Evolutionary conservation across 2,329 filamentous ascomycete species (phyloP).

Genomic region (Calcarisporium arbuscula): DNA sequence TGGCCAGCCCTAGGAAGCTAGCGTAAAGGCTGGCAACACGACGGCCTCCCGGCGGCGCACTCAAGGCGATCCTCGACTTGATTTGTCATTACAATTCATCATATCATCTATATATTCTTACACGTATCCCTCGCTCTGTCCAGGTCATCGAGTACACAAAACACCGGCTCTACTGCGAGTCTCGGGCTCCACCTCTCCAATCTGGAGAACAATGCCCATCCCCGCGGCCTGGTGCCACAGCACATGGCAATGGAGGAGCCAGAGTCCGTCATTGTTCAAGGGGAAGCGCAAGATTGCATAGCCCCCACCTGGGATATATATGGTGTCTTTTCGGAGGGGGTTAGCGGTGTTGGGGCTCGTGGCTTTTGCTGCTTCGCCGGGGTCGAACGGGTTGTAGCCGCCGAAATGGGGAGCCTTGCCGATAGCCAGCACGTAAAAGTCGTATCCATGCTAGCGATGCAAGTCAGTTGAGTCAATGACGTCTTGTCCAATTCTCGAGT

Average conservation of each 20-base stretch:
- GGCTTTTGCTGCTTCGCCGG: neutral
- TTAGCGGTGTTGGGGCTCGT: constrained; percentile 10
- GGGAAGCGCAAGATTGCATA: constrained; percentile 28
- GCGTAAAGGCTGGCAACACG: too few relatives aligned
- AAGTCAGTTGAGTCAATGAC: too few relatives aligned
- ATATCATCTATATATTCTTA: too few relatives aligned
- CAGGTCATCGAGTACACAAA: too few relatives aligned
- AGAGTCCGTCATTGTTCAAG: constrained; percentile 29
- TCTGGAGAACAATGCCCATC: constrained; percentile 11
- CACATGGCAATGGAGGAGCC: constrained; percentile 32
- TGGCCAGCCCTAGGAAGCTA: too few relatives aligned
- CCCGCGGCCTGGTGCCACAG: constrained; percentile 32
- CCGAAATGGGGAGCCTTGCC: constrained; percentile 3
- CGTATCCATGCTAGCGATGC: constrained; percentile 18
- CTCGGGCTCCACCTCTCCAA: too few relatives aligned
- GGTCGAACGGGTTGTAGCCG: constrained; percentile 13
- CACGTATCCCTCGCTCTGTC: too few relatives aligned
- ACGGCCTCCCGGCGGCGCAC: too few relatives aligned
- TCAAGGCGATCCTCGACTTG: too few relatives aligned
- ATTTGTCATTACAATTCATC: too few relatives aligned
- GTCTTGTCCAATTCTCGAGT: too few relatives aligned
- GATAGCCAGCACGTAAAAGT: constrained; percentile 12
- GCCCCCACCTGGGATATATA: constrained; percentile 24
- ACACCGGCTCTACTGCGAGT: too few relatives aligned
- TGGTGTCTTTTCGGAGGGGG: constrained; percentile 24